A percentile compares a stretch with the other conserved stretches of the same genome.
phyloP scores from a whole-genome alignment of 2,329 filamentous ascomycete species.

The Fusarium gaditjirri region DNA sequence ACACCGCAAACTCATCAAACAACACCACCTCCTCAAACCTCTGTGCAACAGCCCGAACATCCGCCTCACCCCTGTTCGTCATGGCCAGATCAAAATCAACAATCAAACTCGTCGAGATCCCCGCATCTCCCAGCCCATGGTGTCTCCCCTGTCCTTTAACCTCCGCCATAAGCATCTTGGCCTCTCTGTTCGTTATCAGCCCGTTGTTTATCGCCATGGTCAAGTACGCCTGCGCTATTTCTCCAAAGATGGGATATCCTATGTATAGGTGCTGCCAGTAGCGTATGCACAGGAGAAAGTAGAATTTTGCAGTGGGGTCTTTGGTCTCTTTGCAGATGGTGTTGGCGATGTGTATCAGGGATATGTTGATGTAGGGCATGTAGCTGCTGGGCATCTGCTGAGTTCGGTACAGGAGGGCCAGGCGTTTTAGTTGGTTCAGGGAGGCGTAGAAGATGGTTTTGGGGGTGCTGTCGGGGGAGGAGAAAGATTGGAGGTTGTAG shows the following conservation, averaged over 20 bases:
- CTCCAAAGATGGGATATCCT: neutral
- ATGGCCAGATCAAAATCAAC: neutral
- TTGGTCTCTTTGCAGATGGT: neutral
- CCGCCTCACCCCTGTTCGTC: neutral
- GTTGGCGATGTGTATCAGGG: slow-evolving; percentile 2
- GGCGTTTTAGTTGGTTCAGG: neutral
- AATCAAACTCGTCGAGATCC: neutral
- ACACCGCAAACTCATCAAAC: slow-evolving; percentile 17
- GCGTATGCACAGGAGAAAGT: neutral
- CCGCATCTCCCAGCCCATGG: neutral
- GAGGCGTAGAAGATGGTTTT: neutral
- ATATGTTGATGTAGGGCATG: slow-evolving; percentile 12
- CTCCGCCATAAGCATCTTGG: neutral
- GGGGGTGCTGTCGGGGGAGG: neutral
- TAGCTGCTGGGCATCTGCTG: neutral
- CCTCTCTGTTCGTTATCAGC: neutral
- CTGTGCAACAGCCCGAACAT: neutral
- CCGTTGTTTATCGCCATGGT: slow-evolving; percentile 8
- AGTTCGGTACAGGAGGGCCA: neutral
- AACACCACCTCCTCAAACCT: slow-evolving; percentile 11
- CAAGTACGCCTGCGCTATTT: neutral
- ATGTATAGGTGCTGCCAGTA: slow-evolving; percentile 10
- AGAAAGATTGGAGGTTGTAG: neutral
- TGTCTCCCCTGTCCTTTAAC: neutral
- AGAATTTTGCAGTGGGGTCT: neutral